A percentile compares a stretch with the other conserved stretches of the same genome.
phyloP scores from a whole-genome alignment of 768 basidiomycete genomes.

The Vishniacozyma victoriae region DNA sequence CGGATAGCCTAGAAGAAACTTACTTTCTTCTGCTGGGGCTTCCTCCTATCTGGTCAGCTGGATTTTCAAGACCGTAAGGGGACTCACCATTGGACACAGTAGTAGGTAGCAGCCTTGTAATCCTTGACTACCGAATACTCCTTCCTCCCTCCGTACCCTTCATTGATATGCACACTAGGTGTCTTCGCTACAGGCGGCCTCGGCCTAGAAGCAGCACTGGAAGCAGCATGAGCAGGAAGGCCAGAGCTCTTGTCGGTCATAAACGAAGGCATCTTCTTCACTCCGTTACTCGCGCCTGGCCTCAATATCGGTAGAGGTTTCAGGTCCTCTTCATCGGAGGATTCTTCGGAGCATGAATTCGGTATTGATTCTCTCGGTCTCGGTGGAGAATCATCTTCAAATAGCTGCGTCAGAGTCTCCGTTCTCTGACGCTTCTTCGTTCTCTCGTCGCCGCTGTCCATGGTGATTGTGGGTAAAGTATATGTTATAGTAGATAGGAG shows the following conservation, averaged over 20 bases:
- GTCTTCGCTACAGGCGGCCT: too few species aligned
- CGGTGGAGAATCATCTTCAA: conserved; percentile 3
- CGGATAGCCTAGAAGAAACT: background rate
- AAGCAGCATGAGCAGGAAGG: too few species aligned
- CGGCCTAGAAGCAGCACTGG: too few species aligned
- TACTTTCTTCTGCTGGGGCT: conserved; percentile 40
- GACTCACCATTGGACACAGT: conserved; percentile 31
- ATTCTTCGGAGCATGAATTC: conserved; percentile 22
- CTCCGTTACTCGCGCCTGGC: too few species aligned
- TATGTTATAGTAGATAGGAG: too few species aligned
- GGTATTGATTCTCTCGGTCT: conserved; percentile 11
- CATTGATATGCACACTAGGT: conserved; percentile 7
- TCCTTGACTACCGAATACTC: conserved; percentile 11
- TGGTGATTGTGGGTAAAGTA: too few species aligned
- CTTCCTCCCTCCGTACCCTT: conserved; percentile 17
- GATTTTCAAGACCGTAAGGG: background rate
- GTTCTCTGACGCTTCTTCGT: too few species aligned
- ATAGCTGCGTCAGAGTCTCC: too few species aligned
- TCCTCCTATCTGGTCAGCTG: conserved; percentile 17
- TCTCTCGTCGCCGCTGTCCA: too few species aligned
- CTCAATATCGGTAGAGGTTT: conserved; percentile 2
- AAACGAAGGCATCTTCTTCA: too few species aligned
- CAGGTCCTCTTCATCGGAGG: conserved; percentile 7
- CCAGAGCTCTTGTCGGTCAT: too few species aligned
- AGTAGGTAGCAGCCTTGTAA: conserved; percentile 14